A percentile compares a stretch with the other conserved stretches of the same genome.
phyloP scores from a whole-genome alignment of 2,329 filamentous ascomycete genomes.

The Pseudogymnoascus verrucosus region DNA sequence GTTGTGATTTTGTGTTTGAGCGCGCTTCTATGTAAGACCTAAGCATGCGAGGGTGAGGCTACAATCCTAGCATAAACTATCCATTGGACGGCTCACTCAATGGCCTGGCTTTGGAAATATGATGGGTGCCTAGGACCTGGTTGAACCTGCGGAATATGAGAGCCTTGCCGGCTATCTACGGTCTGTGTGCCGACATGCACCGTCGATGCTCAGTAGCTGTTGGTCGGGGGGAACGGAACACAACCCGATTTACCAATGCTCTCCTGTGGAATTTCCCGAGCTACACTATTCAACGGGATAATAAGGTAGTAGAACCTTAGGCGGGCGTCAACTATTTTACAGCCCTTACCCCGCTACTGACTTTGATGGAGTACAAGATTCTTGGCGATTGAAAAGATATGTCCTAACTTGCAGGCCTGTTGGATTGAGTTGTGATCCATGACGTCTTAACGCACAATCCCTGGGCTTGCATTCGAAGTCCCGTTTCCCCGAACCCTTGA shows the following conservation, averaged over 20 bases:
- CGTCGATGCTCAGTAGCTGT: neutral
- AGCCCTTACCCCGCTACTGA: neutral
- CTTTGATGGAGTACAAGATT: neutral
- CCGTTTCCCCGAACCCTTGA: neutral
- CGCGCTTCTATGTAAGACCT: neutral
- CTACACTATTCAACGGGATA: neutral
- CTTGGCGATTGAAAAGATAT: neutral
- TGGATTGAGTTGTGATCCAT: constrained; percentile 5
- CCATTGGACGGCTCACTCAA: neutral
- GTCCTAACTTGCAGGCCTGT: neutral
- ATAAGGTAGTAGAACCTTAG: neutral
- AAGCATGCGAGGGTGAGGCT: neutral
- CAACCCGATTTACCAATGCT: neutral
- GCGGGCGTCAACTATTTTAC: neutral
- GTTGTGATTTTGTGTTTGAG: neutral
- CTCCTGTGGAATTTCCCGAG: neutral
- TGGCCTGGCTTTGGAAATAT: neutral
- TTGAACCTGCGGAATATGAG: neutral
- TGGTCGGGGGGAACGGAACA: constrained; percentile 1
- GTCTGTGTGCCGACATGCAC: neutral
- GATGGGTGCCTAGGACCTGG: neutral
- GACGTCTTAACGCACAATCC: neutral
- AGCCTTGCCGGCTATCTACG: neutral
- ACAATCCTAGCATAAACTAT: neutral
- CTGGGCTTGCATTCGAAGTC: neutral